Evolutionary conservation across 2,329 filamentous ascomycete species (phyloP).

Genomic region (Aspergillus pseudonomiae): DNA sequence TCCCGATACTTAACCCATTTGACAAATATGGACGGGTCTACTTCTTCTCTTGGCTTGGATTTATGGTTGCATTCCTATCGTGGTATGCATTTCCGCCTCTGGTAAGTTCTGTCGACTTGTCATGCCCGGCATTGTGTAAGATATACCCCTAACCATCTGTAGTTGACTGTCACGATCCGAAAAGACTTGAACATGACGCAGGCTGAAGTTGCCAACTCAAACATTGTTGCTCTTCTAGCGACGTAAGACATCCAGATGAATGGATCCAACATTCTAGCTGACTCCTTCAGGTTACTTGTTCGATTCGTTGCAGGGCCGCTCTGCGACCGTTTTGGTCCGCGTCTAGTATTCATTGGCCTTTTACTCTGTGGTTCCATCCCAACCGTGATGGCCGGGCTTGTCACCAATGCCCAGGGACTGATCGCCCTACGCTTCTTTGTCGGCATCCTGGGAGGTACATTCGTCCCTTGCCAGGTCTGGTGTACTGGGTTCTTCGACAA

Average conservation of each 20-base stretch:
- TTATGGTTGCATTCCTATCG: constrained; percentile 85
- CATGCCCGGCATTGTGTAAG: background rate
- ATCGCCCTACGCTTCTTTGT: constrained; percentile 49
- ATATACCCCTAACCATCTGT: constrained; percentile 22
- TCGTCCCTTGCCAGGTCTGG: constrained; percentile 78
- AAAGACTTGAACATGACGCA: constrained; percentile 73
- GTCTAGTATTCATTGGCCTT: constrained; percentile 75
- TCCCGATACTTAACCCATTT: constrained; percentile 77
- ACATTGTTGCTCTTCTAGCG: constrained; percentile 78
- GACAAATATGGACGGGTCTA: constrained; percentile 84
- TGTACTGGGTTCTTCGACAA: constrained; percentile 92
- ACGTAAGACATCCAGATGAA: constrained; percentile 52
- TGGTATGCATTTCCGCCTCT: constrained; percentile 90
- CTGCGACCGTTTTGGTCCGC: constrained; percentile 84
- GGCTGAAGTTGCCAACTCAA: constrained; percentile 80
- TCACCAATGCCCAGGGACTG: constrained; percentile 63
- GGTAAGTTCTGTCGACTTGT: constrained; percentile 53
- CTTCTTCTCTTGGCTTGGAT: constrained; percentile 86
- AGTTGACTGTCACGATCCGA: constrained; percentile 76
- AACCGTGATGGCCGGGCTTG: constrained; percentile 77
- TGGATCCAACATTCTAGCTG: background rate
- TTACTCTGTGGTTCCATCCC: constrained; percentile 80
- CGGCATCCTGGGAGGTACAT: constrained; percentile 48
- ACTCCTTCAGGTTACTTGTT: constrained; percentile 63
- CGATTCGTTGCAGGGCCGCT: constrained; percentile 77